Percentiles rank a stretch among this genome's conserved stretches.
phyloP scores from a whole-genome alignment of 1,139 yeast species.

The Kodamaea anthophila region DNA sequence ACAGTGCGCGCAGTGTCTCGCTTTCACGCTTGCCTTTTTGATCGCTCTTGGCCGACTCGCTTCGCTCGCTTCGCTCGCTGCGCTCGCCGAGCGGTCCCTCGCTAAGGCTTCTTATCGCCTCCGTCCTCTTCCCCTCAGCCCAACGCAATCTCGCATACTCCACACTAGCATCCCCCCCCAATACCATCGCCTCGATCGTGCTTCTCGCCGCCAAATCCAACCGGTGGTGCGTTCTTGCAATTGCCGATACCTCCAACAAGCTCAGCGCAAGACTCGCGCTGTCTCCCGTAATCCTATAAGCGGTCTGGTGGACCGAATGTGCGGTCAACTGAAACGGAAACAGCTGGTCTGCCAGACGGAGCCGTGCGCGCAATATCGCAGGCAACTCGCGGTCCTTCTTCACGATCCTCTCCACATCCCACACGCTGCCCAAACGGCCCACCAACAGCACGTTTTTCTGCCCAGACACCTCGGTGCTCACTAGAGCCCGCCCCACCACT shows the following conservation, averaged over 20 bases:
- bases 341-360: constrained; percentile 51
- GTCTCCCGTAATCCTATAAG: constrained; percentile 37
- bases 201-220: constrained; percentile 70
- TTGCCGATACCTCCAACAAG: constrained; percentile 54
- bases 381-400: constrained; percentile 16
- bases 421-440: constrained; percentile 61
- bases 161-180: constrained; percentile 51
- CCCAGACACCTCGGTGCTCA: constrained; percentile 58
- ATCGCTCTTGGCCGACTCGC: constrained; percentile 8
- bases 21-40: constrained; percentile 12
- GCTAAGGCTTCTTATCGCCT: constrained; percentile 67
- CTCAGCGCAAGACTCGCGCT: constrained; percentile 34
- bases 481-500: constrained; percentile 55
- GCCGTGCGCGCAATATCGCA: constrained; percentile 24
- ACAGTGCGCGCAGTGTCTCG: too few species aligned
- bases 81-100: constrained; percentile 17
- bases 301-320: constrained; percentile 53
- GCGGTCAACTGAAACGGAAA: constrained; percentile 59
- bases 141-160: constrained; percentile 84
- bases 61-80: too few species aligned
- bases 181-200: constrained; percentile 60
- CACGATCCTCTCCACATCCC: constrained; percentile 2
- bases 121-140: constrained; percentile 85
- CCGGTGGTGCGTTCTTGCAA: constrained; percentile 65
- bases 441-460: constrained; percentile 51